Evolutionary conservation across 257 asterid species (phyloP).

Genomic region (Solanum gandarillasii): DNA sequence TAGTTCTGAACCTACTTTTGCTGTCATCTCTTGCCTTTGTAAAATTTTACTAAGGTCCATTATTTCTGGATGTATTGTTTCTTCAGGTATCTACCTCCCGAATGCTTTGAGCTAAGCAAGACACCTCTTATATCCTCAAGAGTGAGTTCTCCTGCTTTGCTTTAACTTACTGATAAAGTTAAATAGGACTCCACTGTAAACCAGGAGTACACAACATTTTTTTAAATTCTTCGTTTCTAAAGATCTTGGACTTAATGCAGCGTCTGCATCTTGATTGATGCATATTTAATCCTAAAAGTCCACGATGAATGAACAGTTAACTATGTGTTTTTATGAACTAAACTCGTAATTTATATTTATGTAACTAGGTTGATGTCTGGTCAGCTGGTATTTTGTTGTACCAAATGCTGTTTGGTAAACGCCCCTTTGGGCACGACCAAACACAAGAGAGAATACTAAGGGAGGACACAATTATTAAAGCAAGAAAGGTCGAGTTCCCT

Average conservation of each 20-base stretch:
- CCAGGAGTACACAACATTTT: not conserved
- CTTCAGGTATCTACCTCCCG: constrained; percentile 96
- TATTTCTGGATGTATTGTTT: not conserved
- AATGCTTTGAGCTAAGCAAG: constrained; percentile 95
- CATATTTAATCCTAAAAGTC: not conserved
- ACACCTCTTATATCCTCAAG: constrained; percentile 94
- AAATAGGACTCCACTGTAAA: not conserved
- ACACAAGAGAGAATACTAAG: constrained; percentile 89
- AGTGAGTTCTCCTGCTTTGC: constrained; percentile 31
- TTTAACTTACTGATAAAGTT: not conserved
- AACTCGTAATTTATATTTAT: not conserved
- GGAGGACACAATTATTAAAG: constrained; percentile 93
- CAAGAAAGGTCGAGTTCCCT: constrained; percentile 93
- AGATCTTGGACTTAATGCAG: not conserved
- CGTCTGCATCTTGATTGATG: not conserved
- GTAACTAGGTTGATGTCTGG: constrained; percentile 94
- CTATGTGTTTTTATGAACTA: not conserved
- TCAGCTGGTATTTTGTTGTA: constrained; percentile 84
- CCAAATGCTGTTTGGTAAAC: constrained; percentile 93
- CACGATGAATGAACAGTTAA: not conserved
- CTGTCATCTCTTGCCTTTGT: not conserved
- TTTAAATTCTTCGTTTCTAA: not conserved
- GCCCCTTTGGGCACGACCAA: constrained; percentile 98
- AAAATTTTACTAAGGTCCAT: not conserved
- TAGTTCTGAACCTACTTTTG: not conserved